A percentile compares a stretch with the other conserved stretches of the same genome.
phyloP scores from a whole-genome alignment of 169 alveolate species.

The Plasmodium fragile region DNA sequence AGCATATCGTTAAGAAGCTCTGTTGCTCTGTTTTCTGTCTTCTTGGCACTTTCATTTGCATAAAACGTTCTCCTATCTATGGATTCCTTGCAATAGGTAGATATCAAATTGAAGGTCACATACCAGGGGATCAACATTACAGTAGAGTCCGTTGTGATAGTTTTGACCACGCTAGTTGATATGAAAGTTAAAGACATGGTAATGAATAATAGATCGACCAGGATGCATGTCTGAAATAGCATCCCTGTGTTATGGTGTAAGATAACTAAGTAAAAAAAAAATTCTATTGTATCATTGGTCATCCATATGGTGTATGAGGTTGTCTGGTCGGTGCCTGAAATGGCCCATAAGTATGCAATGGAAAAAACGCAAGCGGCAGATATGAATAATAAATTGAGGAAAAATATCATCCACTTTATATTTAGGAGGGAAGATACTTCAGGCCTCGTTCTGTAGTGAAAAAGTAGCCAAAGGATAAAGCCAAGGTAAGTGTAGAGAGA shows the following conservation, averaged over 20 bases:
- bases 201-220: conserved; percentile 86
- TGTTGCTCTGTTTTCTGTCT: conserved; percentile 89
- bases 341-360: conserved; percentile 88
- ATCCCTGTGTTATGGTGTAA: conserved; percentile 90
- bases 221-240: conserved; percentile 88
- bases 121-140: conserved; percentile 81
- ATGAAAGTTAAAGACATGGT: conserved; percentile 88
- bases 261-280: conserved; percentile 87
- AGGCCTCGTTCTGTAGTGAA: conserved; percentile 83
- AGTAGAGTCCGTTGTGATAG: conserved; percentile 82
- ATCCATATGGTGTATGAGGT: conserved; percentile 84
- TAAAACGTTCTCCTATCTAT: conserved; percentile 90
- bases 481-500: conserved; percentile 87
- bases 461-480: conserved; percentile 89
- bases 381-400: conserved; percentile 85
- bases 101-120: conserved; percentile 81
- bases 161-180: conserved; percentile 84
- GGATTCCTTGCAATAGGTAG: conserved; percentile 89
- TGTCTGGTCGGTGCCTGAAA: conserved; percentile 34
- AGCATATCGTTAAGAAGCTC: conserved; percentile 92
- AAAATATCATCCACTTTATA: conserved; percentile 86
- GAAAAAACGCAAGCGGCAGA: conserved; percentile 90
- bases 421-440: conserved; percentile 73
- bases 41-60: conserved; percentile 89
- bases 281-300: conserved; percentile 86